Conservation (phyloP, 2,329 filamentous ascomycete species). For the Helotiales sp. region DNA sequence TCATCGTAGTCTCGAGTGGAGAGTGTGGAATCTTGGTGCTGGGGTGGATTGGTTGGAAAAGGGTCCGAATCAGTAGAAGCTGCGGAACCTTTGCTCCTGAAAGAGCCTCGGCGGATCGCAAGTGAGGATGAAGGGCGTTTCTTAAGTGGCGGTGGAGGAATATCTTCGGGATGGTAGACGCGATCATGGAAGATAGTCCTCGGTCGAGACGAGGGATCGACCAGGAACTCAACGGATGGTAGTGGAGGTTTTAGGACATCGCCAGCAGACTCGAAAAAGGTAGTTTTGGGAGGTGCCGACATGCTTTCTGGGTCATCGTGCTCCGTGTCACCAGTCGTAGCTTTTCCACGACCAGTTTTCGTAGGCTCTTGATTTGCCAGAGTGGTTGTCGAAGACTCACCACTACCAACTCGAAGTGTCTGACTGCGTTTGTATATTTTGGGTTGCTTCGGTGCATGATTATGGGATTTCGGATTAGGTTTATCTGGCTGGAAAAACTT, state of each 20-base stretch:
- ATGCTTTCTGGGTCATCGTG: slow-evolving; percentile 50
- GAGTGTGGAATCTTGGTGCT: slow-evolving; percentile 47
- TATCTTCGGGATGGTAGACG: slow-evolving; percentile 90
- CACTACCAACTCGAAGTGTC: slow-evolving; percentile 55
- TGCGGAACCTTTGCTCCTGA: background rate
- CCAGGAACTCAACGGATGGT: slow-evolving; percentile 76
- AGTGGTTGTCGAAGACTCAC: slow-evolving; percentile 26
- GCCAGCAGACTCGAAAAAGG: slow-evolving; percentile 91
- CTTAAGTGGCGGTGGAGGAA: slow-evolving; percentile 76
- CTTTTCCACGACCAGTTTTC: slow-evolving; percentile 37
- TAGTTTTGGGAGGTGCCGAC: slow-evolving; percentile 81
- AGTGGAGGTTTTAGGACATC: slow-evolving; percentile 90
- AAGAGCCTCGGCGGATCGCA: slow-evolving; percentile 22
- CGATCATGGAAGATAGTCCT: slow-evolving; percentile 96
- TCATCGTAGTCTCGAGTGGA: slow-evolving; percentile 53
- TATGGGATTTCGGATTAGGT: slow-evolving; percentile 49
- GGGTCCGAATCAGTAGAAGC: background rate
- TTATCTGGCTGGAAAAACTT: slow-evolving; percentile 69
- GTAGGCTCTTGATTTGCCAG: slow-evolving; percentile 6
- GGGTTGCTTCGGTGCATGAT: slow-evolving; percentile 57
- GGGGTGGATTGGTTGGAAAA: slow-evolving; percentile 30
- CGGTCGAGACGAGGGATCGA: slow-evolving; percentile 78
- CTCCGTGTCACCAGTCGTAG: slow-evolving; percentile 29
- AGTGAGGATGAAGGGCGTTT: slow-evolving; percentile 41
- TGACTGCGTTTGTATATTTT: slow-evolving; percentile 79